Evolutionary conservation across 2,329 filamentous ascomycete species (phyloP), one percentile per base, ranked within the genome.

Genomic region (Drechslerella dactyloides): DNA sequence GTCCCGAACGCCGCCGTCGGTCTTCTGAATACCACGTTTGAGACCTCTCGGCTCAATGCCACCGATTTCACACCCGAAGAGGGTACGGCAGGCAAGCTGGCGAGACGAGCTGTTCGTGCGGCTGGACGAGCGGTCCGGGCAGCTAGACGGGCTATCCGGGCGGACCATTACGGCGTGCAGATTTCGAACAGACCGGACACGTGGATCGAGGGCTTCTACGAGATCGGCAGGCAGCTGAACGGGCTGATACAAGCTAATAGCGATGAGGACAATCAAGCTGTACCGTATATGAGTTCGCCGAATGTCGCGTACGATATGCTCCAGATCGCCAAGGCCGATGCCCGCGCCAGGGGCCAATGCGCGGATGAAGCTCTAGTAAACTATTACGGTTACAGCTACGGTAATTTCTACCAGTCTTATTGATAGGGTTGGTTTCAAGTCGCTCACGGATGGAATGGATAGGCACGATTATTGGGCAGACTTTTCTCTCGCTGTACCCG

Each of bases 321-420:
- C 13, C 55, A 23, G 24, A 73, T 73, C n/a, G 61, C 54, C 17
- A 61, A 63, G n/a, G 68, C 60, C 3, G 53, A 63, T 7, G 66
- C 66, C 24, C 66, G 66, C 13, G 33, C 52, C 10, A 30, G 59
- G 10, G 24, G 59, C 1, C 35, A 65, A 40, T 40, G 46, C 10
- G 55, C 59, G 4, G 48, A 42, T 7, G 58, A 60, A 1, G 55
- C 56, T 3, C 21, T 65, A 1, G 68, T 73, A 3, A 23, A 73
- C 33, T 73, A 50, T 24, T 65, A 65, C 23, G 68, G 68, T 37
- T 27, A 56, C 23, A 73, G 68, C 33, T 73, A 73, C 21, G 68
- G 68, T 2, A n/a, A n/a, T n/a, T n/a, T n/a, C n/a, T n/a, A n/a
- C n/a, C n/a, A n/a, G n/a, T n/a, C n/a, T n/a, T n/a, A n/a, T n/a